These are phyloP conservation scores for Drosera spatulata DNA, from an alignment of 179 eudicot genomes.

Conservation along the genomic window DNA sequence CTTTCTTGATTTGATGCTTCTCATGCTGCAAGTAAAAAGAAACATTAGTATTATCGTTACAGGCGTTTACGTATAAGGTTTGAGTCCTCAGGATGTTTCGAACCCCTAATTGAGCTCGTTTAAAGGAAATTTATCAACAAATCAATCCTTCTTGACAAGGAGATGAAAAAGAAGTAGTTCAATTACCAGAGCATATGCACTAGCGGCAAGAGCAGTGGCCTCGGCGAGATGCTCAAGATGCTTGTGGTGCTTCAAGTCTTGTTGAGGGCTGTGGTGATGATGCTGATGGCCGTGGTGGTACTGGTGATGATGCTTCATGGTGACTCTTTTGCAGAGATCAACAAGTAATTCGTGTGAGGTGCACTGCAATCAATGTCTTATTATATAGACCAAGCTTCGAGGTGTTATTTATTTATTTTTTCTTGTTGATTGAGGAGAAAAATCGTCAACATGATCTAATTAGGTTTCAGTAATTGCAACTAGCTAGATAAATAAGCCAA, in stretches of 20 bases:
- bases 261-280: background rate
- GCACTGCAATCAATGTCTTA: too few relatives aligned
- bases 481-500: too few relatives aligned
- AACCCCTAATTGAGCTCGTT: background rate
- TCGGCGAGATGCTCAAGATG: slow-evolving; percentile 10
- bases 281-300: too few relatives aligned
- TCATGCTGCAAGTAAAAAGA: slow-evolving; percentile 1
- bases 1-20: slow-evolving; percentile 12
- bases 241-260: slow-evolving; percentile 9
- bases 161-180: background rate
- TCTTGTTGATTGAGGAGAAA: too few relatives aligned
- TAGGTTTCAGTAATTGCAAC: too few relatives aligned
- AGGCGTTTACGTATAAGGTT: background rate
- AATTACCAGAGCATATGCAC: slow-evolving; percentile 9
- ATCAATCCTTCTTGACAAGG: too few relatives aligned
- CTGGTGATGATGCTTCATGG: too few relatives aligned
- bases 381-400: too few relatives aligned
- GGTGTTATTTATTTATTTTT: too few relatives aligned
- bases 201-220: slow-evolving; percentile 8
- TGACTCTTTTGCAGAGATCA: too few relatives aligned
- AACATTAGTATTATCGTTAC: background rate
- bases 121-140: background rate
- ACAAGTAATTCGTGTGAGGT: too few relatives aligned
- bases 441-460: too few relatives aligned
- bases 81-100: background rate